Evolutionary conservation across 768 basidiomycete species (phyloP).

Genomic region (Russula compacta): DNA sequence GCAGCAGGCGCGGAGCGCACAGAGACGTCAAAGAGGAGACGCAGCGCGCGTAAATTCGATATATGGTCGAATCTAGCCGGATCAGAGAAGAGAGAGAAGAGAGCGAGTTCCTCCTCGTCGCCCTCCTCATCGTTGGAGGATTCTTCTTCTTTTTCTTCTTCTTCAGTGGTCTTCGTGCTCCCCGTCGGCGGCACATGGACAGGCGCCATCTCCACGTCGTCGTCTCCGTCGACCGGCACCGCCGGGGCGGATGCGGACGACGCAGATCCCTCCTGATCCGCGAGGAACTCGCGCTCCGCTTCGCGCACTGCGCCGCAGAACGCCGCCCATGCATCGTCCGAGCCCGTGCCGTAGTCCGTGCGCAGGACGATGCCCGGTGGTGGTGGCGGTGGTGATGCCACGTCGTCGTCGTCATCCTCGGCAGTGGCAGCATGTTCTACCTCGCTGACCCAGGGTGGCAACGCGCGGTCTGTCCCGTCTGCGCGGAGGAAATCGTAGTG

Average conservation of each 20-base stretch:
- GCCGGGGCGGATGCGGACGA: background rate
- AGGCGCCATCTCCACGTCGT: constrained; percentile 12
- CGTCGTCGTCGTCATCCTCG: too few relatives aligned
- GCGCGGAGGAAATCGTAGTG: background rate
- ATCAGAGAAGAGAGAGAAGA: constrained; percentile 47
- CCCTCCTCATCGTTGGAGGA: constrained; percentile 13
- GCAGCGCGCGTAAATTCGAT: constrained; percentile 59
- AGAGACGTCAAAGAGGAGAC: constrained; percentile 64
- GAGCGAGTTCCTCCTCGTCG: constrained; percentile 28
- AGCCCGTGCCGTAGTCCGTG: constrained; percentile 52
- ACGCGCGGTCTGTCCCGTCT: background rate
- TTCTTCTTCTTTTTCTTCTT: constrained; percentile 16
- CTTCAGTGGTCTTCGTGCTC: too few relatives aligned
- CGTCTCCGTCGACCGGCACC: too few relatives aligned
- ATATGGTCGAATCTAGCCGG: constrained; percentile 36
- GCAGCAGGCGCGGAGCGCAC: constrained; percentile 44
- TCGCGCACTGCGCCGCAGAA: constrained; percentile 44
- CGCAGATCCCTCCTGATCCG: constrained; percentile 2
- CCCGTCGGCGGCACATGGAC: background rate
- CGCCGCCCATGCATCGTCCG: constrained; percentile 50
- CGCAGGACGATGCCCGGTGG: constrained; percentile 60
- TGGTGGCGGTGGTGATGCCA: too few relatives aligned
- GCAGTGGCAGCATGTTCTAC: constrained; percentile 13
- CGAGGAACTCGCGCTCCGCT: constrained; percentile 49
- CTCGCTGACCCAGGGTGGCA: background rate